Conservation (phyloP, 305 asterid species). For the Fraxinus greggii region DNA sequence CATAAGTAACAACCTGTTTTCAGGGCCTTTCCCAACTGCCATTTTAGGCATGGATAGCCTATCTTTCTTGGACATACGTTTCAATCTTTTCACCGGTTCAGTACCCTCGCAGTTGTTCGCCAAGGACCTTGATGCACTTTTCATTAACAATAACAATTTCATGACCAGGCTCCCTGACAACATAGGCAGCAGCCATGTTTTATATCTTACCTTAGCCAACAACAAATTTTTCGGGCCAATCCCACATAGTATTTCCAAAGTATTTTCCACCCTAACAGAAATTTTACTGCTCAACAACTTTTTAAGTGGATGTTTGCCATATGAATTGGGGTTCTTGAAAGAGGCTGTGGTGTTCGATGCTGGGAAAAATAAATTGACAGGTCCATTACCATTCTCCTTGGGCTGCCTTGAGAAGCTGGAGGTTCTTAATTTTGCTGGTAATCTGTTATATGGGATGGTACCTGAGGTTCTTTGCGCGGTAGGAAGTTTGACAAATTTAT, state of each 20-base stretch:
- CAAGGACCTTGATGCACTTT: slow-evolving; percentile 47
- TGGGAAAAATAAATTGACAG: slow-evolving; percentile 54
- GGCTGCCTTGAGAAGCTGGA: slow-evolving; percentile 56
- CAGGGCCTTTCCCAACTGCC: slow-evolving; percentile 58
- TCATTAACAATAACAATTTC: slow-evolving; percentile 69
- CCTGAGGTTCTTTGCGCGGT: slow-evolving; percentile 59
- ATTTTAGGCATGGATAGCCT: slow-evolving; percentile 44
- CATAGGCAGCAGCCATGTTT: slow-evolving; percentile 22
- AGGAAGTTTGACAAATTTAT: slow-evolving; percentile 44
- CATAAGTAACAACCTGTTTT: slow-evolving; percentile 62
- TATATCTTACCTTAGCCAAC: slow-evolving; percentile 64
- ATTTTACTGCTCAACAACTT: slow-evolving; percentile 54
- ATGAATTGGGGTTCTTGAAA: slow-evolving; percentile 53
- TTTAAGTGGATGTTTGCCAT: slow-evolving; percentile 63
- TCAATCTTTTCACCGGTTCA: slow-evolving; percentile 63
- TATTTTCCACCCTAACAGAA: slow-evolving; percentile 40
- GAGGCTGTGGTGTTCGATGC: slow-evolving; percentile 53
- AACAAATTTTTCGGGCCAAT: slow-evolving; percentile 70
- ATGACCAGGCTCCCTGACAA: slow-evolving; percentile 47
- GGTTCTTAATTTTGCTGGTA: slow-evolving; percentile 57
- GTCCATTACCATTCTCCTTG: slow-evolving; percentile 56
- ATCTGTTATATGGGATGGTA: slow-evolving; percentile 48
- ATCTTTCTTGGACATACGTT: slow-evolving; percentile 59
- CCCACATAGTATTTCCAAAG: slow-evolving; percentile 41
- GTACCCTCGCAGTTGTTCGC: slow-evolving; percentile 57